A percentile compares a stretch with the other conserved stretches of the same genome.
Evolutionary conservation across 2,329 filamentous ascomycete genomes (phyloP).

Genomic region (Xylaria sp.): DNA sequence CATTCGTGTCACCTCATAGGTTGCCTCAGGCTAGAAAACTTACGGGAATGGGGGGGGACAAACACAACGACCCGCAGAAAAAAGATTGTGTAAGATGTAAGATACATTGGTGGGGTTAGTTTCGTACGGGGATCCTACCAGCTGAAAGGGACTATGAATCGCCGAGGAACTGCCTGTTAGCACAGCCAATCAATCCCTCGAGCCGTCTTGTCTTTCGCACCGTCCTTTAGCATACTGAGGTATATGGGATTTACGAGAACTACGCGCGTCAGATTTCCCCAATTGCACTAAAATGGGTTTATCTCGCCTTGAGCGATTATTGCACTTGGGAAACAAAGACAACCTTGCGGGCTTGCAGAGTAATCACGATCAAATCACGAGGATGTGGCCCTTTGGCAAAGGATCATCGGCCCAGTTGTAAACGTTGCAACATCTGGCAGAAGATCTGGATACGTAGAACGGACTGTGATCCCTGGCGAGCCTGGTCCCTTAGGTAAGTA

Average conservation of each 20-base stretch:
- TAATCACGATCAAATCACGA: slow-evolving; percentile 4
- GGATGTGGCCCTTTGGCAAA: slow-evolving; percentile 10
- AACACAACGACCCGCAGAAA: background rate
- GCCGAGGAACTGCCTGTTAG: slow-evolving; percentile 41
- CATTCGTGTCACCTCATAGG: slow-evolving; percentile 13
- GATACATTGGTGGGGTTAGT: slow-evolving; percentile 3
- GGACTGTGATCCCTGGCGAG: too few relatives aligned
- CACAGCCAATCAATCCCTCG: slow-evolving; percentile 39
- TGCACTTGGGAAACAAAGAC: background rate
- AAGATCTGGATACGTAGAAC: slow-evolving; percentile 5
- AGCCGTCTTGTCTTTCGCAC: background rate
- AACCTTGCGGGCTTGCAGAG: slow-evolving; percentile 18
- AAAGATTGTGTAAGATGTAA: slow-evolving; percentile 13
- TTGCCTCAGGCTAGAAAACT: slow-evolving; percentile 24
- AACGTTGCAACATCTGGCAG: background rate
- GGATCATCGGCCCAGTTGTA: slow-evolving; percentile 8
- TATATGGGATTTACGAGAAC: background rate
- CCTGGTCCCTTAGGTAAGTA: background rate
- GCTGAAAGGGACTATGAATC: slow-evolving; percentile 41
- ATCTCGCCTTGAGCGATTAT: background rate
- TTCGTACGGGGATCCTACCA: slow-evolving; percentile 31
- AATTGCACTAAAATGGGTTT: background rate
- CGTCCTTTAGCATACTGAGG: background rate
- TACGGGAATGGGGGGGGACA: too few relatives aligned
- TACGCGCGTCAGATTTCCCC: background rate